Base-by-base conservation (phyloP, 169 alveolate genomes). In the Plasmodium adleri region DNA sequence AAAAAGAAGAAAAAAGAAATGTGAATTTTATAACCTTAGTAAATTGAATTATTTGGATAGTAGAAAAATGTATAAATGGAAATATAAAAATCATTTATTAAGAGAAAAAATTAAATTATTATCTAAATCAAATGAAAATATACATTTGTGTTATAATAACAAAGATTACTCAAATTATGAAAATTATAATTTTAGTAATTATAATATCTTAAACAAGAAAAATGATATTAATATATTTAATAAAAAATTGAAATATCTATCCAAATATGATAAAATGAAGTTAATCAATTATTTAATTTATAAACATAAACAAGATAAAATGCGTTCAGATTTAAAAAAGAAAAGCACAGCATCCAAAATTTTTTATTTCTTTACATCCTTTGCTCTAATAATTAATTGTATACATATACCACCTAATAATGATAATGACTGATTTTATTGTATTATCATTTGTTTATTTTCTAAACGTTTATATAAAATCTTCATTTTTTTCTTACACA, bases 311-410 rank as follows among this genome's bases (percentile, higher is more conserved):
- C 83, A 83, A 70, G 59, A 63, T 47, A 66, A 78, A 32, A 58
- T 59, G 20, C 83, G 73, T 15, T 68, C 74, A 32, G 86, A 83
- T 49, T 68, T 56, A 2, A 83, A 83, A 68, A 83, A 83, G 63
- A 83, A 83, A 83, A 83, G 85, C 52, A 83, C 68, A 28, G 86
- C 74, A 7, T 83, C 91, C 60, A 83, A 59, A 70, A 32, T 83
- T 83, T 83, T 83, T 59, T 54, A 83, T 60, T 56, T 71, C 43
- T 83, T 83, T 59, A 83, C 91, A 56, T 17, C 91, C 15, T 67
- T 83, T 70, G 91, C 91, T 32, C 73, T 83, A 26, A 71, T 83
- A 70, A 67, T 83, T 83, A 83, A 83, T 20, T 83, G 91, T 49
- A 83, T 83, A 70, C 73, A 70, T 73, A 70, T 83, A 67, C 91